Base-by-base conservation (phyloP, 2,329 filamentous ascomycete species). In the Alternaria hordeiaustralica region DNA sequence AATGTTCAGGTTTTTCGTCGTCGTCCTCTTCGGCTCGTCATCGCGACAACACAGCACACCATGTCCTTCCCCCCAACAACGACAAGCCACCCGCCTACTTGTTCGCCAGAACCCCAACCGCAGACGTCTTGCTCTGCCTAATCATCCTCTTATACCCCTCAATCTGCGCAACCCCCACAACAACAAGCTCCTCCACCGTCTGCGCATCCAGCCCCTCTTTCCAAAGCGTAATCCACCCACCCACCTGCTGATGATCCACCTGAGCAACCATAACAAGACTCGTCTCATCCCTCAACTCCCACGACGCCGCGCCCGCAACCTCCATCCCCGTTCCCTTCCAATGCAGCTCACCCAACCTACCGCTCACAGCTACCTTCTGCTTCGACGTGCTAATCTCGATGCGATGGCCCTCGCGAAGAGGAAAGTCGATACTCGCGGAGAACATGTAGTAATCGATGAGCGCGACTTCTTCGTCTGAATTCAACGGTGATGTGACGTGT, bases 1-100 rank as follows among this genome's bases (percentile, higher is more conserved):
- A 5, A 0, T 0, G 8, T 3, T 15, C 8, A n/a, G 33, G 4
- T 5, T 9, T 36, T 1, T 4, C 6, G 8, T 9, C 8, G 33
- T 4, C 33, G 15, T 7, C 33, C 13, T n/a, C 3, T n/a, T 36
- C 33, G 33, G 0, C 8, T n/a, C 33, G 33, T 41, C 4, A n/a
- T 15, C 30, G 30, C 7, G 0, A 2, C 30, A 8, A 15, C 0
- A 15, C 30, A 33, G 13, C 5, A 12, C 3, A 5, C 10, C 0
- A 28, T 28, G 0, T 28, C 1, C 26, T 5, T 28, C 10, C 1
- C 25, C 25, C 8, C 3, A 10, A 33, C 12, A 33, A 3, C 13
- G 7, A 5, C 15, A 36, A 36, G 12, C 11, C 11, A 15, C 3
- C 43, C 43, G 7, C 12, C 18, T 45, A 21, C 6, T 49, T 25